A percentile compares a stretch with the other conserved stretches of the same genome.
Conservation (phyloP, 1,284 basidiomycete genomes). For the Tilletia setariae region DNA sequence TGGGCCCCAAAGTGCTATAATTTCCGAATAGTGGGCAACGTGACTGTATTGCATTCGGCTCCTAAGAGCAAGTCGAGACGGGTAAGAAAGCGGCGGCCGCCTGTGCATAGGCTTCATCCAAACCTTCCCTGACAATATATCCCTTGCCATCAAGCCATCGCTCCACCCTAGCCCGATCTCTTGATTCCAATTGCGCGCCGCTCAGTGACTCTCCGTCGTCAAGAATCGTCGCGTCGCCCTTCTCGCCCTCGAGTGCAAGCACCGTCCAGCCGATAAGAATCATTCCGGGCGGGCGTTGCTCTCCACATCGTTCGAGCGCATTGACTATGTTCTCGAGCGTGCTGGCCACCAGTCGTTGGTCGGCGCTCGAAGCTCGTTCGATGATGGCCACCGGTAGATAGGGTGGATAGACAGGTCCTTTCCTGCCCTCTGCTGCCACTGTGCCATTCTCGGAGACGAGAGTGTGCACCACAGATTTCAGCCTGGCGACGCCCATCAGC, state of each 20-base stretch:
- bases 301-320: conserved; percentile 72
- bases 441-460: conserved; percentile 55
- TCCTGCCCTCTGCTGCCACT: conserved; percentile 55
- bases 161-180: conserved; percentile 30
- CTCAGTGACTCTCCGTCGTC: conserved; percentile 51
- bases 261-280: conserved; percentile 86
- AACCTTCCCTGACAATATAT: conserved; percentile 37
- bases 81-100: neutral
- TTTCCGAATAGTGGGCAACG: no score
- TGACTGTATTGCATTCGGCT: no score
- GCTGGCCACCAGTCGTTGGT: conserved; percentile 79
- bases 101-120: conserved; percentile 26
- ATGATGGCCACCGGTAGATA: conserved; percentile 84
- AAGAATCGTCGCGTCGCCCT: conserved; percentile 59
- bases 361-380: conserved; percentile 84
- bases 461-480: conserved; percentile 69
- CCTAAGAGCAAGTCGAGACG: no score
- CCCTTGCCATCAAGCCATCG: conserved; percentile 32
- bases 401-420: conserved; percentile 64
- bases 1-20: no score
- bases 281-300: conserved; percentile 92
- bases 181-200: neutral
- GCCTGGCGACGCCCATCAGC: conserved; percentile 90
- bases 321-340: conserved; percentile 71
- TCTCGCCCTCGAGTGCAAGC: conserved; percentile 59